A percentile compares a stretch with the other conserved stretches of the same genome.
Conservation (phyloP, 2,329 filamentous ascomycete genomes). For the Trichoderma citrinoviride region DNA sequence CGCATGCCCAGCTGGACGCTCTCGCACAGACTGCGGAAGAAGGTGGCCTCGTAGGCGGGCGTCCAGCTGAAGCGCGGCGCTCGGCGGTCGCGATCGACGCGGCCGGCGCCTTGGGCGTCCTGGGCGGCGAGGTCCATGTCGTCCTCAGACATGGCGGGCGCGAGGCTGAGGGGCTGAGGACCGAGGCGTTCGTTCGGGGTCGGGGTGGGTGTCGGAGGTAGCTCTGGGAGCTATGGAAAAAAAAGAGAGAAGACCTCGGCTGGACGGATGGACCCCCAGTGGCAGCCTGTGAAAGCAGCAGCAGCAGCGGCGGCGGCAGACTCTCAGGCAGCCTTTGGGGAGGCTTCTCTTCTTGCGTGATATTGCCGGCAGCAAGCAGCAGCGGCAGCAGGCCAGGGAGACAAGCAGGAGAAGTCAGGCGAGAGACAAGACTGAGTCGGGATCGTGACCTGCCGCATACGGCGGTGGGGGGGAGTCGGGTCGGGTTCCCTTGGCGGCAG, state of each 20-base stretch:
- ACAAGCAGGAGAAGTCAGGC: background rate
- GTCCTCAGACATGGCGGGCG: constrained; percentile 39
- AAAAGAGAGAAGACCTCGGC: background rate
- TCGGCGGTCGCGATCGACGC: constrained; percentile 41
- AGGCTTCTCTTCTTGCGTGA: background rate
- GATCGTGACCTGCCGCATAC: constrained; percentile 24
- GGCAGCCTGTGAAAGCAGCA: constrained; percentile 19
- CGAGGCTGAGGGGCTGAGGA: background rate
- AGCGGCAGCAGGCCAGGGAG: no score
- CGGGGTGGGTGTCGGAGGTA: background rate
- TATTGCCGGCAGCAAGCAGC: no score
- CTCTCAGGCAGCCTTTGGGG: background rate
- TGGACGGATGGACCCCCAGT: constrained; percentile 6
- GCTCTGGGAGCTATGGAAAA: no score
- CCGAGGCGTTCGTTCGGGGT: background rate
- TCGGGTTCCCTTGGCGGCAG: constrained; percentile 17
- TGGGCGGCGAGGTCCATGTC: constrained; percentile 39
- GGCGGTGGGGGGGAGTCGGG: constrained; percentile 19
- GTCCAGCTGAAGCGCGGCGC: constrained; percentile 61
- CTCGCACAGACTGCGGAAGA: constrained; percentile 59
- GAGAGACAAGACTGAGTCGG: constrained; percentile 1
- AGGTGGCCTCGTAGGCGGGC: constrained; percentile 56
- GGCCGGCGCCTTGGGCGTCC: constrained; percentile 35
- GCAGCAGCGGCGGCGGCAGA: constrained; percentile 1
- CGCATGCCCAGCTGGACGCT: constrained; percentile 56